phyloP scores from a whole-genome alignment of 2,329 filamentous ascomycete genomes.

The Xylogone sp. region DNA sequence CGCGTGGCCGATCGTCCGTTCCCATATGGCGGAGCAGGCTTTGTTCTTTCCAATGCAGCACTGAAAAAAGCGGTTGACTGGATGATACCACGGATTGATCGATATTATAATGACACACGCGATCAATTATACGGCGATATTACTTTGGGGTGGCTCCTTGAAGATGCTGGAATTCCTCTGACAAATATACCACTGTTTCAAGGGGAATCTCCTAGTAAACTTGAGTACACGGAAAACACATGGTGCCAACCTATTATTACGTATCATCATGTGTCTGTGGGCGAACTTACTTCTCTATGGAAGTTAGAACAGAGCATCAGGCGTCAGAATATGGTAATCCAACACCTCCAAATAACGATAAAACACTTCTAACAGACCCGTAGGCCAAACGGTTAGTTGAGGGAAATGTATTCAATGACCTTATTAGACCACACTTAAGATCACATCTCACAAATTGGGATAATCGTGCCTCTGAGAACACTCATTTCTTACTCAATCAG shows the following conservation, averaged over 20 bases:
- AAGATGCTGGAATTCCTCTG: conserved; percentile 40
- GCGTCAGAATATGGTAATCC: conserved; percentile 7
- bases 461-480: conserved; percentile 9
- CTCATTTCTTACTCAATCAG: not conserved
- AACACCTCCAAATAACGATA: not conserved
- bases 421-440: not conserved
- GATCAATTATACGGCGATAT: conserved; percentile 36
- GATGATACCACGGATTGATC: conserved; percentile 29
- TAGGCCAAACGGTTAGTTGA: conserved; percentile 10
- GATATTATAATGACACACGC: conserved; percentile 20
- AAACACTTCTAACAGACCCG: conserved; percentile 10
- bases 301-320: conserved; percentile 9
- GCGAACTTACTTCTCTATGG: conserved; percentile 9
- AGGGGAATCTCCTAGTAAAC: conserved; percentile 48
- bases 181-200: conserved; percentile 48
- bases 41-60: conserved; percentile 5
- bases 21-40: conserved; percentile 14
- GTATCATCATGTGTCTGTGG: conserved; percentile 46
- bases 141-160: conserved; percentile 25
- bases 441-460: conserved; percentile 8
- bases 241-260: conserved; percentile 57
- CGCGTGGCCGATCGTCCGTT: conserved; percentile 34
- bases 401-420: conserved; percentile 8
- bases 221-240: conserved; percentile 37
- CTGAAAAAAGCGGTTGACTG: conserved; percentile 44